These are phyloP conservation scores for Rasamsonia emersonii DNA, from an alignment of 2,329 filamentous ascomycete genomes.

Conservation along the genomic window DNA sequence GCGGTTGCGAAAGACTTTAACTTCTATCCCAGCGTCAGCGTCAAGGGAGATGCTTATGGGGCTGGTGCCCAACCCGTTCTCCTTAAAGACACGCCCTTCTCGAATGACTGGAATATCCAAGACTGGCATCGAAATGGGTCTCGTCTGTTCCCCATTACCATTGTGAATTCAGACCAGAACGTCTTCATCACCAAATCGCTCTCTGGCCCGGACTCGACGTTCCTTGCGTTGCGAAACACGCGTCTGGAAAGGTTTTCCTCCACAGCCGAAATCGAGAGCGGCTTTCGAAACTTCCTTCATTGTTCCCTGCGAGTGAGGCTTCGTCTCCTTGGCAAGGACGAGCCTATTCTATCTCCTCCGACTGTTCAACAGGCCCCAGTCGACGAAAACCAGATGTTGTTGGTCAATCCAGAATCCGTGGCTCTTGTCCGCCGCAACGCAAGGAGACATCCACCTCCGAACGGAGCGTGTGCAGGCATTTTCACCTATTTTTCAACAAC, in stretches of 20 bases:
- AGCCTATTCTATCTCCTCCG: constrained; percentile 8
- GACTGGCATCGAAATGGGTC: constrained; percentile 37
- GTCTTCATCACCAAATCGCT: constrained; percentile 33
- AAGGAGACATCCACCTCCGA: constrained; percentile 20
- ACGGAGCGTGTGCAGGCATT: constrained; percentile 43
- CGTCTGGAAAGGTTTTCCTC: constrained; percentile 37
- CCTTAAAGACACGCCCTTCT: constrained; percentile 25
- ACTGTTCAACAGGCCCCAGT: not conserved
- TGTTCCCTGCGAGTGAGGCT: constrained; percentile 42
- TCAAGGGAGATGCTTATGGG: constrained; percentile 7
- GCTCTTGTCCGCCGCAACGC: constrained; percentile 6
- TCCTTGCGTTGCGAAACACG: constrained; percentile 40
- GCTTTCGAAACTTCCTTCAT: constrained; percentile 36
- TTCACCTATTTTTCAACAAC: constrained; percentile 41
- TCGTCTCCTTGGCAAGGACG: constrained; percentile 28
- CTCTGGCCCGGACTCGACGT: constrained; percentile 23
- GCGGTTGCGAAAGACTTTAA: constrained; percentile 16
- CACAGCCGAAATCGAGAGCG: constrained; percentile 41
- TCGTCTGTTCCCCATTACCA: constrained; percentile 29
- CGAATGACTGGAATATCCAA: constrained; percentile 34
- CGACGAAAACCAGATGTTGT: not conserved
- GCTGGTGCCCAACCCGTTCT: constrained; percentile 15
- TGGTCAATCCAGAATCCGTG: not conserved
- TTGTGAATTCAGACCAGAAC: constrained; percentile 40
- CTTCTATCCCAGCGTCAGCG: constrained; percentile 13